These are phyloP conservation scores for Xylaria sp. DNA, from an alignment of 2,329 filamentous ascomycete species.

Conservation along the genomic window DNA sequence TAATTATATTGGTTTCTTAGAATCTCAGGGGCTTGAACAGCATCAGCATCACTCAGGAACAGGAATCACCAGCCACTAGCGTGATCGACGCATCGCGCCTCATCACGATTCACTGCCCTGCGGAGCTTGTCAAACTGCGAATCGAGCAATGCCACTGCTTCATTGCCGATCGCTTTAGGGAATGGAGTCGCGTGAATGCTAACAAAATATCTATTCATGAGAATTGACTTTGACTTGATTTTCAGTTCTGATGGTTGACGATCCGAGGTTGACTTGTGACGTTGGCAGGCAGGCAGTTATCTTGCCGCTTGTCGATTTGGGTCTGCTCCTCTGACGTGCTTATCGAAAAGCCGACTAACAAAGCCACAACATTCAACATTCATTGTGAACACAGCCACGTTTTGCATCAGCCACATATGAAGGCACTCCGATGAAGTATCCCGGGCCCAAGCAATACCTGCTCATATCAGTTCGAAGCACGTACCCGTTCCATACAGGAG, in stretches of 20 bases:
- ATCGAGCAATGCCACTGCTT: neutral
- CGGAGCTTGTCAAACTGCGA: neutral
- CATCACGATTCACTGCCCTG: constrained; percentile 8
- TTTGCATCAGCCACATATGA: neutral
- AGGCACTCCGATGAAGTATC: too few relatives aligned
- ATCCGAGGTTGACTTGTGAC: neutral
- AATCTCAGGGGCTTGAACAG: neutral
- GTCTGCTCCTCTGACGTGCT: neutral
- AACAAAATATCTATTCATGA: neutral
- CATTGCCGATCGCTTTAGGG: constrained; percentile 1
- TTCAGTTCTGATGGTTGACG: neutral
- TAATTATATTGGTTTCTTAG: neutral
- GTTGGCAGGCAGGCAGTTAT: neutral
- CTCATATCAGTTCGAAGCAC: too few relatives aligned
- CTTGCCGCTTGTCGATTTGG: neutral
- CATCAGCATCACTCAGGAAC: constrained; percentile 5
- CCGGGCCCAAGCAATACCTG: too few relatives aligned
- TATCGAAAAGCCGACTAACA: neutral
- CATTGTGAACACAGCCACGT: neutral
- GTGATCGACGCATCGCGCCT: constrained; percentile 9
- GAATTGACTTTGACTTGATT: neutral
- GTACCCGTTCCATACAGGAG: too few relatives aligned
- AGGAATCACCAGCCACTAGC: constrained; percentile 6
- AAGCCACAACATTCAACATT: neutral
- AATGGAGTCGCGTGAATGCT: neutral